Percentiles rank a stretch among this genome's conserved stretches.
Evolutionary conservation across 2,329 filamentous ascomycete species (phyloP).

Genomic region (Pseudogymnoascus sp.): DNA sequence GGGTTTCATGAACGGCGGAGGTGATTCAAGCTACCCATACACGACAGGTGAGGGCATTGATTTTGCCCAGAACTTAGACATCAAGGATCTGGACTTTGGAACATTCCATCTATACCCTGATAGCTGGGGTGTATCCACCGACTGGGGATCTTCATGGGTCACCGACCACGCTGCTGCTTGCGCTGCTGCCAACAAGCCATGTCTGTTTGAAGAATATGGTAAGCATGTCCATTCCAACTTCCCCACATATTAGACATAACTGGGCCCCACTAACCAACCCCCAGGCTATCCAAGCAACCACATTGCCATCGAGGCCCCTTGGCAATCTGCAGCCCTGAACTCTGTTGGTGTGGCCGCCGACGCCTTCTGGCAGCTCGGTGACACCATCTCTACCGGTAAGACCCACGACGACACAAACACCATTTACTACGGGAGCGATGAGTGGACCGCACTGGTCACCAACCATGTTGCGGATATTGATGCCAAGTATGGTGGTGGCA

Average conservation of each 20-base stretch:
- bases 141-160: constrained; percentile 41
- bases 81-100: constrained; percentile 43
- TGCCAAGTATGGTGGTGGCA: not conserved
- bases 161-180: constrained; percentile 34
- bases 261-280: not conserved
- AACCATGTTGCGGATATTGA: not conserved
- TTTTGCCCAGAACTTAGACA: constrained; percentile 39
- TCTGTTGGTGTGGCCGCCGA: constrained; percentile 20
- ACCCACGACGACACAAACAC: constrained; percentile 23
- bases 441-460: constrained; percentile 16
- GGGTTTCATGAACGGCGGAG: constrained; percentile 38
- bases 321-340: constrained; percentile 21
- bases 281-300: not conserved
- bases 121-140: constrained; percentile 31
- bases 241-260: not conserved
- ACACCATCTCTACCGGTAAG: constrained; percentile 19
- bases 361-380: constrained; percentile 28
- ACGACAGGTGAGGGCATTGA: constrained; percentile 32
- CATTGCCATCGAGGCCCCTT: constrained; percentile 14
- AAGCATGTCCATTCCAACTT: constrained; percentile 12
- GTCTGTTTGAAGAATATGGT: constrained; percentile 35
- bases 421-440: constrained; percentile 23
- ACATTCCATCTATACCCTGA: constrained; percentile 45
- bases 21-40: constrained; percentile 37
- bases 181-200: constrained; percentile 32